A percentile compares a stretch with the other conserved stretches of the same genome.
Evolutionary conservation across 768 basidiomycete species (phyloP).

Genomic region (Hygrophorus russula): DNA sequence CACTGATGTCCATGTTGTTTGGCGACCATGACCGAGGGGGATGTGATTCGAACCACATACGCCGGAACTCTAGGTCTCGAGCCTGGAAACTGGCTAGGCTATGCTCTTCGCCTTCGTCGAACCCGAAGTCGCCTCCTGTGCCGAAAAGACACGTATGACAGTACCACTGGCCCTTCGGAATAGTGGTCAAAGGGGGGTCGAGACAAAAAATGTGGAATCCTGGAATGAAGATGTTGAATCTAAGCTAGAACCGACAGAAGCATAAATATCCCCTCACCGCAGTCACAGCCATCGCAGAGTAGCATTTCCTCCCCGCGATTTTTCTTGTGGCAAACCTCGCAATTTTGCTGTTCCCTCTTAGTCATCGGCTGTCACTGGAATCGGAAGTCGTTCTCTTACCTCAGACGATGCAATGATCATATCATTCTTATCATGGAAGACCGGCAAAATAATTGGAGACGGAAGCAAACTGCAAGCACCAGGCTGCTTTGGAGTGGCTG

Average conservation of each 20-base stretch:
- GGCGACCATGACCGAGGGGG: slow-evolving; percentile 31
- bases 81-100: slow-evolving; percentile 85
- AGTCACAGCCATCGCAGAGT: slow-evolving; percentile 81
- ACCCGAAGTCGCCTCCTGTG: slow-evolving; percentile 93
- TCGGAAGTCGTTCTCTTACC: slow-evolving; percentile 26
- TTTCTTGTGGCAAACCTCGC: slow-evolving; percentile 89
- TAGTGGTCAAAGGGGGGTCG: slow-evolving; percentile 73
- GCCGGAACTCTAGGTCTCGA: slow-evolving; percentile 81
- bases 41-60: slow-evolving; percentile 80
- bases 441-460: slow-evolving; percentile 28
- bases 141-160: slow-evolving; percentile 86
- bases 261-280: slow-evolving; percentile 31
- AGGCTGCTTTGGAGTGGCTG: slow-evolving; percentile 27
- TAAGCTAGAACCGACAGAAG: slow-evolving; percentile 4
- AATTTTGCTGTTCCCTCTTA: slow-evolving; percentile 48
- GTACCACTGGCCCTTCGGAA: slow-evolving; percentile 94
- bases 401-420: slow-evolving; percentile 34
- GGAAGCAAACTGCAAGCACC: slow-evolving; percentile 14
- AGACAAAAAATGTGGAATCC: slow-evolving; percentile 98
- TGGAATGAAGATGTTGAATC: slow-evolving; percentile 20
- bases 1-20: slow-evolving; percentile 25
- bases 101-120: slow-evolving; percentile 97
- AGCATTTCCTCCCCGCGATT: slow-evolving; percentile 88
- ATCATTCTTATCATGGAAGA: slow-evolving; percentile 38
- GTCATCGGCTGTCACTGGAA: slow-evolving; percentile 17